Base-by-base conservation (phyloP, 2,329 filamentous ascomycete genomes). In the Cryphonectria japonica region DNA sequence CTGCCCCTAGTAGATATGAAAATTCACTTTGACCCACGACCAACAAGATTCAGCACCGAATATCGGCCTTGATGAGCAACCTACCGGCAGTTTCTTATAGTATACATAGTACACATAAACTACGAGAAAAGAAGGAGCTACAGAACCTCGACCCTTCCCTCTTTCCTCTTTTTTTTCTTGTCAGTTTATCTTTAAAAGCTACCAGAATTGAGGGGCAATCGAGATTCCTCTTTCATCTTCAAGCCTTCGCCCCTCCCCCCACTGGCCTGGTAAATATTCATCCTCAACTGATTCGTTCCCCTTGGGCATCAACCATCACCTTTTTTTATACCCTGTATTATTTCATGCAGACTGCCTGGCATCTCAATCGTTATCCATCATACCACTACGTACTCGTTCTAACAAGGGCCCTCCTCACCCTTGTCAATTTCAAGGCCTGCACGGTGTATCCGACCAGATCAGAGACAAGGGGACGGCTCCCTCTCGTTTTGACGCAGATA, bases 41-140 rank as follows among this genome's bases (percentile, higher is more conserved):
- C n/a, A 39, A 37, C 39, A 61, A 52, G 16, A 39, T n/a, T 52
- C 29, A 50, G 41, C 66, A 60, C 67, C 67, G 67, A 68, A 68
- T n/a, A 63, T 68, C 67, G 59, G 67, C 57, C 43, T 16, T 52
- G 57, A 26, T 39, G 26, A 32, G 66, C 26, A 41, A n/a, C 14
- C n/a, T 37, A 39, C 22, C 34, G 8, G 43, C 19, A 34, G 4
- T 34, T 32, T 37, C 3, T 16, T 29, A n/a, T 26, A 8, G n/a
- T 37, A 43, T 39, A 62, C 60, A n/a, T 62, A 62, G 32, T 43
- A 43, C 37, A 37, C 5, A 22, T 16, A 39, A 41, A 43, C 16
- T 39, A 62, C 43, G 37, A 43, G 65, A 67, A 67, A 11, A 67
- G 52, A 67, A 66, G 64, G 19, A 66, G 19, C 5, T 14, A 7